Evolutionary conservation across 441 rosid species (phyloP), one percentile per base, ranked within the genome.

Genomic region (Adansonia madagascariensis): DNA sequence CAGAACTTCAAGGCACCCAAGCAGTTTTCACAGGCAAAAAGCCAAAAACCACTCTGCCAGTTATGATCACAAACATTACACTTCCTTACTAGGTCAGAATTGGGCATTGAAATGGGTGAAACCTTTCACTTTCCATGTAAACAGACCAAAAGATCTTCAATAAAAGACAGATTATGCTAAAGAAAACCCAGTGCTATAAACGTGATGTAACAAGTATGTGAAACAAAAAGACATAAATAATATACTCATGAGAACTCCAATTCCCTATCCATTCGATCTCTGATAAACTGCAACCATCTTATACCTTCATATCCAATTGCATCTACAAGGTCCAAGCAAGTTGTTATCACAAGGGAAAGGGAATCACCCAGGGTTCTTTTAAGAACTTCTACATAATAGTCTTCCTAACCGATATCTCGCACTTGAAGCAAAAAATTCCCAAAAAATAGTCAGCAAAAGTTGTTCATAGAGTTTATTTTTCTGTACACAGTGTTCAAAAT

Each of bases 61-160:
- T n/a, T 71, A 31, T 8, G n/a, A 71, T 15, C 61, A 71, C 24
- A 52, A 53, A 71, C 24, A 71, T 52, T 31, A n/a, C 8, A 53
- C 47, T 71, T 71, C 27, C 2, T 24, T 15, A 71, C n/a, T 31
- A 71, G 27, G 27, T 52, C 15, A 71, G 22, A 3, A 27, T 71
- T 4, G 62, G 14, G 61, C 61, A 71, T 9, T n/a, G 49, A 15
- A n/a, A 31, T 2, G 31, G 62, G 47, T 53, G 47, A 71, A 53
- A 31, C 31, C 24, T 7, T 71, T n/a, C 60, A n/a, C 31, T 15
- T 67, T 1, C 15, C 31, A 0, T 43, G 8, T 44, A 46, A 67
- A 71, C 5, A 35, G 9, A 71, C 50, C 50, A 71, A 39, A 71
- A n/a, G 27, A 53, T 53, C 20, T 53, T 35, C 62, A 35, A 17